phyloP scores from a whole-genome alignment of 495 filamentous ascomycete genomes.

The Penicillium arizonense region DNA sequence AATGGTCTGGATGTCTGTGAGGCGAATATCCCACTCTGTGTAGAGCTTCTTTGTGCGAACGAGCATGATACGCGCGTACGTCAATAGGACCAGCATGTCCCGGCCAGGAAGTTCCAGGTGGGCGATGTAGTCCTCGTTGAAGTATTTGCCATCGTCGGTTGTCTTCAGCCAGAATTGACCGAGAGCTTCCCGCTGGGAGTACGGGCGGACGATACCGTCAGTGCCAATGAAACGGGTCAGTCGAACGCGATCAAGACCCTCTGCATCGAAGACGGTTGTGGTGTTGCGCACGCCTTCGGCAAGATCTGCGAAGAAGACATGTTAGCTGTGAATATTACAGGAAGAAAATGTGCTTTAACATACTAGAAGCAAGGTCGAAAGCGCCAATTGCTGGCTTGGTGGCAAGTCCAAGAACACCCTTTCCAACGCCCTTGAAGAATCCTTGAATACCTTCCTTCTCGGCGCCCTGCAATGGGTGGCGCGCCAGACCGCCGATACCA shows the following conservation, averaged over 20 bases:
- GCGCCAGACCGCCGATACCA: constrained; percentile 87
- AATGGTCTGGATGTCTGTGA: constrained; percentile 96
- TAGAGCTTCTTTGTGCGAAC: constrained; percentile 79
- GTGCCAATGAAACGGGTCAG: constrained; percentile 86
- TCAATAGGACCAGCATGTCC: constrained; percentile 94
- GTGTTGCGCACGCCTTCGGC: constrained; percentile 97
- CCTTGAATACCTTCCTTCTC: constrained; percentile 92
- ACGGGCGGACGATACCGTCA: constrained; percentile 92
- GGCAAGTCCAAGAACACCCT: constrained; percentile 85
- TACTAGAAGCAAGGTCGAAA: constrained; percentile 89
- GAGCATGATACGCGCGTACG: constrained; percentile 88
- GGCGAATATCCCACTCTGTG: constrained; percentile 91
- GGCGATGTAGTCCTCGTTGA: constrained; percentile 95
- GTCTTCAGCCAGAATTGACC: constrained; percentile 99
- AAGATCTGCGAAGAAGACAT: constrained; percentile 51
- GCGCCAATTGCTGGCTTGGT: constrained; percentile 97
- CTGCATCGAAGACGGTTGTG: constrained; percentile 93
- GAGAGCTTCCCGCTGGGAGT: constrained; percentile 91
- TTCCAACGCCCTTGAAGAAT: constrained; percentile 97
- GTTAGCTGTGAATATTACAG: constrained; percentile 17
- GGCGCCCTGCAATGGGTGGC: constrained; percentile 91
- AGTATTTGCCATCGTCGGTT: constrained; percentile 92
- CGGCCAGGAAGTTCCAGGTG: constrained; percentile 87
- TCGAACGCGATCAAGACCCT: constrained; percentile 90
- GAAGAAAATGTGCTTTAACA: constrained; percentile 6